phyloP scores from a whole-genome alignment of 331 rosid species.

The Quercus lobata region DNA sequence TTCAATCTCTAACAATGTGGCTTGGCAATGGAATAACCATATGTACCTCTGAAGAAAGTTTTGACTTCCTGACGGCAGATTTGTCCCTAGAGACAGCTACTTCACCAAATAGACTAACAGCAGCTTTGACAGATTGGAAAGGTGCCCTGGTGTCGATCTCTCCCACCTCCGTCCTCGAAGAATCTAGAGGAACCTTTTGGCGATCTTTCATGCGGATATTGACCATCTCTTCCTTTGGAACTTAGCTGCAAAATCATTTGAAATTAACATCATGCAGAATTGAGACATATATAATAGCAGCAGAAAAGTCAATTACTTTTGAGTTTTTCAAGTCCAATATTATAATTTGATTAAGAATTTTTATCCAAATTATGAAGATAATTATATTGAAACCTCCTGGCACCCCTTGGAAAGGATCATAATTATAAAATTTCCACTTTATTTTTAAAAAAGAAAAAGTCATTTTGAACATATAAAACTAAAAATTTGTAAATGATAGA shows the following conservation, averaged over 20 bases:
- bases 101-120: conserved; percentile 81
- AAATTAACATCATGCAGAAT: conserved; percentile 1
- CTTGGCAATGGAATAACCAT: not conserved
- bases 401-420: too few species aligned
- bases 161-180: conserved; percentile 80
- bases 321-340: too few species aligned
- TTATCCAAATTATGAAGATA: too few species aligned
- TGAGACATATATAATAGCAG: not conserved
- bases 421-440: too few species aligned
- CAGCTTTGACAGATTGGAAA: conserved; percentile 93
- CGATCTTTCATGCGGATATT: conserved; percentile 20
- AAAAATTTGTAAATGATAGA: too few species aligned
- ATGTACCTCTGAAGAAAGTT: conserved; percentile 53
- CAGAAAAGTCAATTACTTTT: not conserved
- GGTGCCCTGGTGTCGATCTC: conserved; percentile 97
- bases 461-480: too few species aligned
- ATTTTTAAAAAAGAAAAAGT: too few species aligned
- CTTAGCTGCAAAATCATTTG: conserved; percentile 21
- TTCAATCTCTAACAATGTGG: not conserved
- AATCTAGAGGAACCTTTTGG: conserved; percentile 15
- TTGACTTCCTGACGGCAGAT: conserved; percentile 40
- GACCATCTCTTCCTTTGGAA: conserved; percentile 35
- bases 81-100: conserved; percentile 51
- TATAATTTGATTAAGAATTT: too few species aligned
- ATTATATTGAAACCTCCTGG: too few species aligned